These are phyloP conservation scores for Cercospora sp. DNA, from an alignment of 2,329 filamentous ascomycete species.

Conservation along the genomic window DNA sequence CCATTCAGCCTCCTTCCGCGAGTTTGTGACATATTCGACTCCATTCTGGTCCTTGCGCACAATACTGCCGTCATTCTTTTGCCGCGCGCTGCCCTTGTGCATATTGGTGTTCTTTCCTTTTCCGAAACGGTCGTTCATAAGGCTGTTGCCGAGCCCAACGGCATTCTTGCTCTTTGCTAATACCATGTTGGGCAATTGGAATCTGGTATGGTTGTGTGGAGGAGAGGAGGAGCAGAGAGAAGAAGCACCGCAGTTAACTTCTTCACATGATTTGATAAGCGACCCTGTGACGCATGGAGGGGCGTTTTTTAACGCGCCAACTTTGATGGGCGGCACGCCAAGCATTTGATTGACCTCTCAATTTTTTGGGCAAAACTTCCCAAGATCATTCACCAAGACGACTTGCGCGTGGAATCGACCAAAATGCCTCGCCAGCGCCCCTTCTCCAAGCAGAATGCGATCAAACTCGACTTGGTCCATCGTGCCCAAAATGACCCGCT, in stretches of 20 bases:
- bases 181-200: conserved; percentile 55
- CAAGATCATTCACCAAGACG: not conserved
- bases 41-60: conserved; percentile 37
- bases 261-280: conserved; percentile 15
- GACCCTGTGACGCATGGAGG: conserved; percentile 18
- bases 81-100: conserved; percentile 63
- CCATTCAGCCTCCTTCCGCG: conserved; percentile 87
- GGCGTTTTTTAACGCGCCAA: conserved; percentile 2
- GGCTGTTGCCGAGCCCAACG: conserved; percentile 90
- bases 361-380: not conserved
- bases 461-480: conserved; percentile 91
- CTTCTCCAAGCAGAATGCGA: conserved; percentile 89
- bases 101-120: conserved; percentile 84
- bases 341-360: not conserved
- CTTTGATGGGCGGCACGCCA: conserved; percentile 8
- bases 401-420: conserved; percentile 22
- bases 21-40: conserved; percentile 80
- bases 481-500: conserved; percentile 95
- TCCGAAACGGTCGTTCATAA: conserved; percentile 98
- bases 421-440: conserved; percentile 74
- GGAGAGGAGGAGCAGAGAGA: conserved; percentile 12
- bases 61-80: conserved; percentile 67
- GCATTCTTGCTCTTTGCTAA: conserved; percentile 91
- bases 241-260: conserved; percentile 11
- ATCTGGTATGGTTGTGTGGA: conserved; percentile 11